A percentile compares a stretch with the other conserved stretches of the same genome.
These are phyloP conservation scores for Erythrobasidium yunnanense DNA, from an alignment of 768 basidiomycete species.

Conservation along the genomic window DNA sequence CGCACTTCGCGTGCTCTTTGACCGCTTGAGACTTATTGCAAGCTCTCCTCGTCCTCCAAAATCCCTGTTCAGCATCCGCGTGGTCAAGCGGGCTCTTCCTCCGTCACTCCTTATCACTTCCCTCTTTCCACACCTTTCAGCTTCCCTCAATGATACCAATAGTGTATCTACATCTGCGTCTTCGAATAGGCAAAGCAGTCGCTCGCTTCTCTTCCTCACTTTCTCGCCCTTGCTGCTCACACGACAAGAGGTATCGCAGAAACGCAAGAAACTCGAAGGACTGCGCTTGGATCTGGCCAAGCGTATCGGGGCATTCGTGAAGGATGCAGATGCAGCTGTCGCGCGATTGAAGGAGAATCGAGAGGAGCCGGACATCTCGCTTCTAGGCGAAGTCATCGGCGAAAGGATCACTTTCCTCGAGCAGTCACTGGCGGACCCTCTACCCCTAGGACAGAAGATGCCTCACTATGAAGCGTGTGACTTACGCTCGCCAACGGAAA, in stretches of 20 bases:
- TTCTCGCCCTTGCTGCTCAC: slow-evolving; percentile 53
- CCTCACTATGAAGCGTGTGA: slow-evolving; percentile 31
- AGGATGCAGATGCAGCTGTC: slow-evolving; percentile 45
- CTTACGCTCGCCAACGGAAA: background rate
- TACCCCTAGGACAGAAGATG: too few relatives aligned
- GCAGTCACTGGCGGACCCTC: too few relatives aligned
- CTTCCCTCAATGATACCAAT: slow-evolving; percentile 32
- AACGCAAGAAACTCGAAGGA: slow-evolving; percentile 51
- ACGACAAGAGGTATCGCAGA: slow-evolving; percentile 57
- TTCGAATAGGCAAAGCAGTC: background rate
- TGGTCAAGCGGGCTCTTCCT: slow-evolving; percentile 43
- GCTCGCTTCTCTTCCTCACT: slow-evolving; percentile 40
- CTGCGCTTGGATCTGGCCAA: slow-evolving; percentile 44
- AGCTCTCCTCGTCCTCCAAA: slow-evolving; percentile 1
- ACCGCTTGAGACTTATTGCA: slow-evolving; percentile 10
- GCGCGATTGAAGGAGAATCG: background rate
- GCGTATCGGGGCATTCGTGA: slow-evolving; percentile 55
- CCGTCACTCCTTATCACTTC: slow-evolving; percentile 49
- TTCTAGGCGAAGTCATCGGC: slow-evolving; percentile 38
- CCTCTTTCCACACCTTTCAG: slow-evolving; percentile 57
- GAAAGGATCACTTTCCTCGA: slow-evolving; percentile 1
- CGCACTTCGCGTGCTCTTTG: background rate
- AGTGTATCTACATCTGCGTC: background rate
- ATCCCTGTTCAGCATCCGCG: slow-evolving; percentile 1
- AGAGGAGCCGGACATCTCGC: slow-evolving; percentile 6